phyloP scores from a whole-genome alignment of 73 alveolate genomes.

The Paramecium caudatum region DNA sequence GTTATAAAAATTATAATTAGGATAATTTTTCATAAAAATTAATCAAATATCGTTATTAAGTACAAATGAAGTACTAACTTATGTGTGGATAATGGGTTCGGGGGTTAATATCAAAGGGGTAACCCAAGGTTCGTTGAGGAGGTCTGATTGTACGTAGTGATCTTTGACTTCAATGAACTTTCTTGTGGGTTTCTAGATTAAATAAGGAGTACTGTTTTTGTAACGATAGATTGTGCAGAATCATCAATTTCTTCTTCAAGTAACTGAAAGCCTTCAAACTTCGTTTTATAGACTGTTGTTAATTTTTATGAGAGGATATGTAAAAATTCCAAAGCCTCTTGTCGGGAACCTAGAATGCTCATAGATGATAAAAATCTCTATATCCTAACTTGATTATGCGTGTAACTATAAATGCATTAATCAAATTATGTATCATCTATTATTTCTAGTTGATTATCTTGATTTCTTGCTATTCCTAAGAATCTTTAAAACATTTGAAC shows the following conservation, averaged over 20 bases:
- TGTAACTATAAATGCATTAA: neutral
- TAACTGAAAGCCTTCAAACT: neutral
- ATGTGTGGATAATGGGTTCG: too few relatives aligned
- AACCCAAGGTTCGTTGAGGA: neutral
- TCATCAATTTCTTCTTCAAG: neutral
- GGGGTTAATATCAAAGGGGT: neutral
- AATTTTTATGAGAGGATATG: neutral
- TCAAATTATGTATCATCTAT: neutral
- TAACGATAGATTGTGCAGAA: slow-evolving; percentile 7
- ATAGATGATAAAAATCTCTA: slow-evolving; percentile 5
- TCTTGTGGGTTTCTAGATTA: slow-evolving; percentile 33
- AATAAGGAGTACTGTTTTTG: neutral
- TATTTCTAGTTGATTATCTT: neutral
- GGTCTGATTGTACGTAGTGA: neutral
- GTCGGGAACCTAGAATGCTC: neutral
- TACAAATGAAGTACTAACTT: too few relatives aligned
- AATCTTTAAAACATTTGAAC: neutral
- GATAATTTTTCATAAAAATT: too few relatives aligned
- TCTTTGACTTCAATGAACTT: neutral
- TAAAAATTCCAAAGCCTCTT: slow-evolving; percentile 14
- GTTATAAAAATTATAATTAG: slow-evolving; percentile 15
- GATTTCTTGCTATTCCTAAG: slow-evolving; percentile 18
- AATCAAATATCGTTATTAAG: too few relatives aligned
- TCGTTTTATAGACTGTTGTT: neutral
- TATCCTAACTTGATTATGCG: neutral